Evolutionary conservation across 164 flowering plant genomes (phyloP).

Genomic region (Stephania yunnanensis): DNA sequence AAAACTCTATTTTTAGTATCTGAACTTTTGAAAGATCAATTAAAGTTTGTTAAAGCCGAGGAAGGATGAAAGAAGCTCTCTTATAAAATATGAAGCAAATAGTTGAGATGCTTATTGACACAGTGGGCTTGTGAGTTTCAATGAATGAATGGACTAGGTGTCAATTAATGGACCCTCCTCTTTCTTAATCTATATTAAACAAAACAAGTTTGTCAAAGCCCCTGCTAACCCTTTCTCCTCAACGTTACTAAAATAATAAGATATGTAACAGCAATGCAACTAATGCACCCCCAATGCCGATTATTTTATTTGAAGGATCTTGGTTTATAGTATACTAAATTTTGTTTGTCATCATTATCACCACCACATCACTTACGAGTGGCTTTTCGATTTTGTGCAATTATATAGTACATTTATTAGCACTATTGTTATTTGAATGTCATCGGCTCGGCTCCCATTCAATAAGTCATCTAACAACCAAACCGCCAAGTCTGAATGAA

Average conservation of each 20-base stretch:
- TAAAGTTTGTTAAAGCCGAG: too few relatives aligned
- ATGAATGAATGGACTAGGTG: too few relatives aligned
- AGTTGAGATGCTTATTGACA: too few relatives aligned
- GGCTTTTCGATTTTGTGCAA: too few relatives aligned
- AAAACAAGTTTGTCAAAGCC: not conserved
- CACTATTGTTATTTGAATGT: too few relatives aligned
- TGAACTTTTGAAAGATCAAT: too few relatives aligned
- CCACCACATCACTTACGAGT: not conserved
- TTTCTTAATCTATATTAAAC: not conserved
- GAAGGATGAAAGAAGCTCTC: too few relatives aligned
- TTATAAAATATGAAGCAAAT: too few relatives aligned
- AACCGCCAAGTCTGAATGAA: not conserved
- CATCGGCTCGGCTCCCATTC: too few relatives aligned
- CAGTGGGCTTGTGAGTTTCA: too few relatives aligned
- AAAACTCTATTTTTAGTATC: too few relatives aligned
- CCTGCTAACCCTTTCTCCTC: not conserved
- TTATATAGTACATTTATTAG: too few relatives aligned
- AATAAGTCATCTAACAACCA: not conserved
- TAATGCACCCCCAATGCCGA: not conserved
- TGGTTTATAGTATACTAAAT: not conserved
- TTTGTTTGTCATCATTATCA: not conserved
- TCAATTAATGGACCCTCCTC: not conserved
- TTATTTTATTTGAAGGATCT: slow-evolving; percentile 1
- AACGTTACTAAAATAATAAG: not conserved
- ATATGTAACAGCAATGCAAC: not conserved